Percentiles rank a stretch among this genome's conserved stretches.
phyloP scores from a whole-genome alignment of 768 basidiomycete species.

The Pilatotrama ljubarskyi region DNA sequence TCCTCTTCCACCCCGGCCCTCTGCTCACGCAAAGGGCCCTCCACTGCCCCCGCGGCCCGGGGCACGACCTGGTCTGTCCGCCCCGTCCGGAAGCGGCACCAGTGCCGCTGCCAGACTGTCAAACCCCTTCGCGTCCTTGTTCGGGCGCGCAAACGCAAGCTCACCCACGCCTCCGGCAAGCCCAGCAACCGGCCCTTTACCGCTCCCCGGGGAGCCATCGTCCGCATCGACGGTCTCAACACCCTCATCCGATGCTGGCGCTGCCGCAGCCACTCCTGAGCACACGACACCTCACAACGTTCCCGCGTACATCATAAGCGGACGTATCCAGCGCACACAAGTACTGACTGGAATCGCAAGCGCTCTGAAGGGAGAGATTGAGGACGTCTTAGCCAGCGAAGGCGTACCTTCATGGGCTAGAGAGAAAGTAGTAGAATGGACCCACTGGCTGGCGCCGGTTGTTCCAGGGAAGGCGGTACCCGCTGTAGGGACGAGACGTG shows the following conservation, averaged over 20 bases:
- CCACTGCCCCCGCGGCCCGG: conserved; percentile 43
- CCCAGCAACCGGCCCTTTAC: conserved; percentile 16
- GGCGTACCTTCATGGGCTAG: conserved; percentile 56
- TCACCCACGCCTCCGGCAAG: conserved; percentile 33
- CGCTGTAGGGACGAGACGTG: background rate
- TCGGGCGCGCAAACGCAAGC: conserved; percentile 46
- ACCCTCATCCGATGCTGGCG: conserved; percentile 19
- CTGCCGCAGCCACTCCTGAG: conserved; percentile 31
- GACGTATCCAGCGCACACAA: conserved; percentile 52
- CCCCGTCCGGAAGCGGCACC: background rate
- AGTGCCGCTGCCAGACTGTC: conserved; percentile 48
- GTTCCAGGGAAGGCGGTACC: conserved; percentile 32
- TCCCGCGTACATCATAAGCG: conserved; percentile 59
- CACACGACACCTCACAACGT: conserved; percentile 45
- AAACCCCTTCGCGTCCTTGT: conserved; percentile 82
- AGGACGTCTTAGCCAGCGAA: conserved; percentile 42
- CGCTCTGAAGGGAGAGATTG: conserved; percentile 56
- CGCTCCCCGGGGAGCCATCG: conserved; percentile 20
- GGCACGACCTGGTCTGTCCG: conserved; percentile 4
- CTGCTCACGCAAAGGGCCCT: conserved; percentile 45
- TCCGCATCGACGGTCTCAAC: conserved; percentile 28
- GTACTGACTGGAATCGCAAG: conserved; percentile 54
- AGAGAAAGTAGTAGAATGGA: conserved; percentile 59
- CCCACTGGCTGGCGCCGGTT: conserved; percentile 58
- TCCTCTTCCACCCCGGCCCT: conserved; percentile 34